A percentile compares a stretch with the other conserved stretches of the same genome.
phyloP scores from a whole-genome alignment of 177 flowering plant species.

The Telopea speciosissima region DNA sequence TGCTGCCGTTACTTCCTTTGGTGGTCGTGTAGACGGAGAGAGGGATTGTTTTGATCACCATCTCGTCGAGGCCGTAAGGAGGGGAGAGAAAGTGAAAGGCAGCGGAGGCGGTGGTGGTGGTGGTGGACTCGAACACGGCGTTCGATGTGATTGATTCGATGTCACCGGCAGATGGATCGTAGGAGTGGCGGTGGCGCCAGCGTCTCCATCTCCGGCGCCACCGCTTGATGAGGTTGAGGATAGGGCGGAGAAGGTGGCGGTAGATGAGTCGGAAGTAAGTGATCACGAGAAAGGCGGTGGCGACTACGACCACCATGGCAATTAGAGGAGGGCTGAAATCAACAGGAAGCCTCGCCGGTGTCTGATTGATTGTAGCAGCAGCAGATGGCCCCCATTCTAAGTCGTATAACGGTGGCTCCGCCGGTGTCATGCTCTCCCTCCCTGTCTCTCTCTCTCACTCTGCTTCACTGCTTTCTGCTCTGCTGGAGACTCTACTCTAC shows the following conservation, averaged over 20 bases:
- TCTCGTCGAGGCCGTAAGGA: slow-evolving; percentile 71
- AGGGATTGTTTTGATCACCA: slow-evolving; percentile 80
- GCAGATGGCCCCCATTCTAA: slow-evolving; percentile 5
- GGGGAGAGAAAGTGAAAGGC: slow-evolving; percentile 47
- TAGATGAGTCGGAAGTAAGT: slow-evolving; percentile 83
- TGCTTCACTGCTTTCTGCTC: too few relatives aligned
- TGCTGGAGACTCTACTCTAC: too few relatives aligned
- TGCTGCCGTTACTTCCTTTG: slow-evolving; percentile 11
- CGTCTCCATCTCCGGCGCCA: slow-evolving; percentile 28
- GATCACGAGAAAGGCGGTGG: slow-evolving; percentile 73
- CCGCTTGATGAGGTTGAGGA: slow-evolving; percentile 30
- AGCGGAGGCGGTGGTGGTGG: slow-evolving; percentile 19
- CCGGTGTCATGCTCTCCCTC: background rate
- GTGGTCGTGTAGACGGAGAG: slow-evolving; percentile 46
- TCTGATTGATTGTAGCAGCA: slow-evolving; percentile 4
- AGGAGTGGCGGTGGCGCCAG: slow-evolving; percentile 42
- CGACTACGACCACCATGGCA: slow-evolving; percentile 82
- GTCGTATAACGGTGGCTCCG: slow-evolving; percentile 1
- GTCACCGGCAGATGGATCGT: slow-evolving; percentile 33
- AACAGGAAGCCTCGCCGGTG: slow-evolving; percentile 37
- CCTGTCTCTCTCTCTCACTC: too few relatives aligned
- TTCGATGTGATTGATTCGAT: slow-evolving; percentile 43
- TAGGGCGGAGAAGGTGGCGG: slow-evolving; percentile 48
- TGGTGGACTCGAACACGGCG: slow-evolving; percentile 22
- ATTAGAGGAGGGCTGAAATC: slow-evolving; percentile 87